Base-by-base conservation (phyloP, 73 alveolate genomes). In the Symbiodinium pilosum region DNA sequence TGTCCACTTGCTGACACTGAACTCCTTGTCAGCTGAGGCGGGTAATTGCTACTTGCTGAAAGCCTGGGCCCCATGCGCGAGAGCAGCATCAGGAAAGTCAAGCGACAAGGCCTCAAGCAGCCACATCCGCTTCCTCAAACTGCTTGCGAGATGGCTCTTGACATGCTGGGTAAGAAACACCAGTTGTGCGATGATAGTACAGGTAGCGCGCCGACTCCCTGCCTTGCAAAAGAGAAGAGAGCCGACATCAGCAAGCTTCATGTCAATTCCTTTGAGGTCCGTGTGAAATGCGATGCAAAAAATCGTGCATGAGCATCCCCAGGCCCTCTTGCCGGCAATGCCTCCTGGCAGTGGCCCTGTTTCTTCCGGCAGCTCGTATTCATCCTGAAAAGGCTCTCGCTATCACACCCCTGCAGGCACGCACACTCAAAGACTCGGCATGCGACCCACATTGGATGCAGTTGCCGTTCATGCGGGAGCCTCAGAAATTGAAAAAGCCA, bases 31-130 rank as follows among this genome's bases (percentile, higher is more conserved):
- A n/a, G n/a, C n/a, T n/a, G n/a, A n/a, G n/a, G n/a, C n/a, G n/a
- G n/a, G n/a, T n/a, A n/a, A n/a, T n/a, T n/a, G n/a, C n/a, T n/a
- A n/a, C n/a, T n/a, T n/a, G n/a, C n/a, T n/a, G n/a, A n/a, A n/a
- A n/a, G n/a, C n/a, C n/a, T n/a, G n/a, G n/a, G n/a, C n/a, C n/a
- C n/a, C n/a, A n/a, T n/a, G n/a, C 40, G 98, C 98, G 21, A 73
- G 43, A 21, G 98, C 98, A 21, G 98, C 98, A 73, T 92, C 98
- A 8, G 98, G 98, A 41, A 92, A 92, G 54, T 92, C 98, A 40
- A 92, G 85, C 20, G 98, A 92, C 64, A 92, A 32, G 39, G 98
- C 87, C 43, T 39, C 51, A 47, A 9, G 59, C 59, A 47, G 14
- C 21, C n/a, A n/a, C n/a, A n/a, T 54, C n/a, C 75, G 24, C 75